A percentile compares a stretch with the other conserved stretches of the same genome.
These are phyloP conservation scores for Amanita thiersii DNA, from an alignment of 768 basidiomycete species.

Conservation along the genomic window DNA sequence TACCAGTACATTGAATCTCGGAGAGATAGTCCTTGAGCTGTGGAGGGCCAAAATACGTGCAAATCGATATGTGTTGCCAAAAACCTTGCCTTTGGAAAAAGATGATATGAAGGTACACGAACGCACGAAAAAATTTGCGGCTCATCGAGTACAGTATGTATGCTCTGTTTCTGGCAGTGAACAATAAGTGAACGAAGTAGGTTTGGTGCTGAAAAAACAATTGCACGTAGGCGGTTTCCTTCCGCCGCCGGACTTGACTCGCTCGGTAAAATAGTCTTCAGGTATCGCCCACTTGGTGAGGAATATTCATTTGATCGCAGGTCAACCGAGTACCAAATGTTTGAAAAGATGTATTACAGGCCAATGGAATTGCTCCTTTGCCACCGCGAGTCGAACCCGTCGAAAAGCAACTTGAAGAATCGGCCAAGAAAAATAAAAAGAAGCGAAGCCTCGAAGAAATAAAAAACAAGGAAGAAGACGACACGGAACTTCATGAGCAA, in stretches of 20 bases:
- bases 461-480: slow-evolving; percentile 3
- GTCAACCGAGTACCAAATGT: slow-evolving; percentile 5
- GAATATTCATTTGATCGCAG: not conserved
- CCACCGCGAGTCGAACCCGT: too few relatives aligned
- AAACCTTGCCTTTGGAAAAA: too few relatives aligned
- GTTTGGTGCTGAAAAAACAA: not conserved
- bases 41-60: not conserved
- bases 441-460: not conserved
- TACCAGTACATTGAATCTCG: slow-evolving; percentile 8
- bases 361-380: slow-evolving; percentile 12
- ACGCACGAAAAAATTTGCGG: slow-evolving; percentile 16
- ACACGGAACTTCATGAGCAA: not conserved
- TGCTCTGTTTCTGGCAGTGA: too few relatives aligned
- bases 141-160: slow-evolving; percentile 17
- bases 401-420: not conserved
- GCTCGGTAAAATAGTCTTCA: slow-evolving; percentile 16
- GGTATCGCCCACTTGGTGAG: slow-evolving; percentile 17
- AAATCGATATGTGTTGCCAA: too few relatives aligned
- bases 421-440: not conserved
- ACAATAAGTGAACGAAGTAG: too few relatives aligned
- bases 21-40: slow-evolving; percentile 13
- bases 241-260: not conserved
- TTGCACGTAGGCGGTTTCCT: not conserved
- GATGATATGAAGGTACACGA: slow-evolving; percentile 17
- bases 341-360: slow-evolving; percentile 14